A percentile compares a stretch with the other conserved stretches of the same genome.
These are phyloP conservation scores for Bruguiera parviflora DNA, from an alignment of 345 rosid species.

Conservation along the genomic window DNA sequence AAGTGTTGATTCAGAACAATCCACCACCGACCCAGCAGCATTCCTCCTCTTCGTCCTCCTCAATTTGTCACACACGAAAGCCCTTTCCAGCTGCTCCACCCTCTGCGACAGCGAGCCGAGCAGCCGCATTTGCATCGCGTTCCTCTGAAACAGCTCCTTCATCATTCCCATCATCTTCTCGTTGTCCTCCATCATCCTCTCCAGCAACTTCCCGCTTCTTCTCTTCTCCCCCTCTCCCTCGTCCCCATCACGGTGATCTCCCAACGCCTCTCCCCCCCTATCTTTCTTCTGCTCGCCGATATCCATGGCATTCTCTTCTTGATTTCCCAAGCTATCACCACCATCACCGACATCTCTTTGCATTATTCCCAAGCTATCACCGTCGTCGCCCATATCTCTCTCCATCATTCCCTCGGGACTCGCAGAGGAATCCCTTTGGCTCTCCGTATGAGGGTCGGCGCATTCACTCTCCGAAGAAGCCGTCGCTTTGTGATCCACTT, in stretches of 20 bases:
- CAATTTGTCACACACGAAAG: conserved; percentile 39
- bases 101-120: conserved; percentile 42
- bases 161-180: conserved; percentile 55
- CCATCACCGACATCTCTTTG: neutral
- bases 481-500: neutral
- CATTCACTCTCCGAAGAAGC: neutral
- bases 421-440: conserved; percentile 21
- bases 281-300: too few species aligned
- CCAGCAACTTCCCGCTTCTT: conserved; percentile 35
- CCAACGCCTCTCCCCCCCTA: neutral
- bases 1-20: neutral
- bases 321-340: neutral
- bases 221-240: conserved; percentile 19
- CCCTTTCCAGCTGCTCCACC: conserved; percentile 56
- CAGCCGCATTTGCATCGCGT: conserved; percentile 45
- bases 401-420: neutral
- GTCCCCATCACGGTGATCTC: too few species aligned
- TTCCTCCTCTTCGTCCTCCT: conserved; percentile 37
- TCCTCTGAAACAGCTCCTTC: conserved; percentile 45
- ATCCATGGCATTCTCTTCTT: neutral
- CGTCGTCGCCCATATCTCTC: neutral
- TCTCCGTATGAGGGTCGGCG: conserved; percentile 14
- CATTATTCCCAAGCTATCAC: neutral
- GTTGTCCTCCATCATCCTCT: conserved; percentile 56
- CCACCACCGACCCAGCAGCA: conserved; percentile 13